phyloP scores from a whole-genome alignment of 2,329 filamentous ascomycete genomes.

The Alternaria gaisen region DNA sequence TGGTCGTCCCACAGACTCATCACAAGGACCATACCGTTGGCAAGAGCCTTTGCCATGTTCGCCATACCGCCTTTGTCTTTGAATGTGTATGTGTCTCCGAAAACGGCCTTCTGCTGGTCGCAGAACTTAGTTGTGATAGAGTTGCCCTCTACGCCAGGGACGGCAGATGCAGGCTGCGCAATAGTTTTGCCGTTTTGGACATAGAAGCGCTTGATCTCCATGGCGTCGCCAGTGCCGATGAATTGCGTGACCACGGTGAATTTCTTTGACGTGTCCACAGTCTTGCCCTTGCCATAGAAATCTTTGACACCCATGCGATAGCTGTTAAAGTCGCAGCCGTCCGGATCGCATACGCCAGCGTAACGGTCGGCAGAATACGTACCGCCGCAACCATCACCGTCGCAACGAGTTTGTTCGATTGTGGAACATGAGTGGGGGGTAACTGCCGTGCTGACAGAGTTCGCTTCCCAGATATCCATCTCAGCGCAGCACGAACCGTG shows the following conservation, averaged over 20 bases:
- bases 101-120: conserved; percentile 39
- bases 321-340: conserved; percentile 69
- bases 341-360: conserved; percentile 70
- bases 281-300: conserved; percentile 68
- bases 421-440: conserved; percentile 71
- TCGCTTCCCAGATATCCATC: conserved; percentile 73
- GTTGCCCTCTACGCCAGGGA: conserved; percentile 55
- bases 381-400: conserved; percentile 55
- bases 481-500: conserved; percentile 70
- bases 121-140: conserved; percentile 44
- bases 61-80: conserved; percentile 64
- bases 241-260: conserved; percentile 63
- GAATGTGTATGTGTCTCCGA: conserved; percentile 57
- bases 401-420: conserved; percentile 62
- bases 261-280: conserved; percentile 52
- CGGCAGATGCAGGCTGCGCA: conserved; percentile 53
- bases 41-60: conserved; percentile 64
- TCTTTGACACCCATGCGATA: conserved; percentile 69
- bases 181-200: conserved; percentile 60
- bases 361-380: conserved; percentile 65
- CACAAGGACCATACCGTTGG: conserved; percentile 69
- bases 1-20: conserved; percentile 72
- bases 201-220: conserved; percentile 59
- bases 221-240: conserved; percentile 51
- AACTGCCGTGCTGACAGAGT: conserved; percentile 68